A percentile compares a stretch with the other conserved stretches of the same genome.
These are phyloP conservation scores for Puccinia horiana DNA, from an alignment of 1,284 basidiomycete genomes.

Conservation along the genomic window DNA sequence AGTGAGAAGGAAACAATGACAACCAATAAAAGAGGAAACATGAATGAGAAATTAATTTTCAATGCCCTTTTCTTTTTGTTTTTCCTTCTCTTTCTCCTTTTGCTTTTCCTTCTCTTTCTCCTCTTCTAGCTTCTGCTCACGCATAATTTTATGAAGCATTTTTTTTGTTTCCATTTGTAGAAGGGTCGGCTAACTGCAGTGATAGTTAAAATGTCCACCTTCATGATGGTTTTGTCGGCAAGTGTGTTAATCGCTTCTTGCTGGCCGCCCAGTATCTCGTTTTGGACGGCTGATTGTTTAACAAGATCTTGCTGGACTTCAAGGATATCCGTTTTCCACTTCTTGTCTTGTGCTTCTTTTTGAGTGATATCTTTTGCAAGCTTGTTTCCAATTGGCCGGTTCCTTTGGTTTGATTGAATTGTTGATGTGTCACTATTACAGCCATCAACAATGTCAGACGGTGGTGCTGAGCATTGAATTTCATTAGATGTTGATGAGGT, in stretches of 20 bases:
- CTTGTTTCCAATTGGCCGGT: background rate
- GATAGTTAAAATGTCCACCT: background rate
- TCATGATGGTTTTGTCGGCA: constrained; percentile 5
- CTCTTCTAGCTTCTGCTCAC: background rate
- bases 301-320: background rate
- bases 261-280: background rate
- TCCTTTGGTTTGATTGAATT: background rate
- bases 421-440: background rate
- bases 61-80: too few species aligned
- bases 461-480: background rate
- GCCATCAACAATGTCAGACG: too few species aligned
- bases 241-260: background rate
- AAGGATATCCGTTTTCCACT: background rate
- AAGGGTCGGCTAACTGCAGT: background rate
- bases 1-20: too few species aligned
- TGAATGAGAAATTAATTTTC: too few species aligned
- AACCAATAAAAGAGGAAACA: too few species aligned
- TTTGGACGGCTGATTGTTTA: background rate
- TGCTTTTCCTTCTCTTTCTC: background rate
- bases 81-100: too few species aligned
- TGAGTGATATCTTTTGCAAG: background rate
- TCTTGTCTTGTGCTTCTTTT: background rate
- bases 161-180: constrained; percentile 19
- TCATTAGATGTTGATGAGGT: background rate
- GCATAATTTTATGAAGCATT: background rate